Percentiles rank a stretch among this genome's conserved stretches.
These are phyloP conservation scores for Pugionium dolabratum DNA, from an alignment of 345 rosid genomes.

Conservation along the genomic window DNA sequence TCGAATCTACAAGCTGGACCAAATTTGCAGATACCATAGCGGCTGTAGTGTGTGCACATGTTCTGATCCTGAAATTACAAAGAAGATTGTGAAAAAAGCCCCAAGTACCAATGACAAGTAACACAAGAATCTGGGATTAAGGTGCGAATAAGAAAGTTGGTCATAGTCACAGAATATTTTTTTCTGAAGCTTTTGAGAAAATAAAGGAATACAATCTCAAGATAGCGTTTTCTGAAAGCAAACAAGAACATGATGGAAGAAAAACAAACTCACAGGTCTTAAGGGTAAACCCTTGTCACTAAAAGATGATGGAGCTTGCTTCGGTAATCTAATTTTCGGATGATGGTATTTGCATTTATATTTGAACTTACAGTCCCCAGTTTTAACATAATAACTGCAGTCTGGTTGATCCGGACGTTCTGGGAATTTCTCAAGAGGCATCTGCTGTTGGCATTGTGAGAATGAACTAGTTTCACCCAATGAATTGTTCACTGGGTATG, in stretches of 20 bases:
- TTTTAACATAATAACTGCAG: slow-evolving; percentile 76
- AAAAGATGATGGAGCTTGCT: slow-evolving; percentile 56
- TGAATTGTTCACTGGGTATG: slow-evolving; percentile 51
- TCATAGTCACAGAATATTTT: neutral
- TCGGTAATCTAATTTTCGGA: slow-evolving; percentile 62
- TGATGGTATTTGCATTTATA: slow-evolving; percentile 93
- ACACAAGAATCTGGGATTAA: neutral
- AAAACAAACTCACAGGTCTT: slow-evolving; percentile 80
- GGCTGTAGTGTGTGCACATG: slow-evolving; percentile 78
- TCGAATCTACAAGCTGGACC: slow-evolving; percentile 88
- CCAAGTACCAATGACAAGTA: neutral
- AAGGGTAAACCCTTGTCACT: slow-evolving; percentile 94
- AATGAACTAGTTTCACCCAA: slow-evolving; percentile 50
- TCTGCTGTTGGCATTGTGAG: slow-evolving; percentile 57
- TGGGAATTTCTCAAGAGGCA: slow-evolving; percentile 71
- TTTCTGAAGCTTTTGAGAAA: too few species aligned
- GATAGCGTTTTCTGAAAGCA: neutral
- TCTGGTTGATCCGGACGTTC: slow-evolving; percentile 96
- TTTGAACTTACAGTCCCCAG: slow-evolving; percentile 93
- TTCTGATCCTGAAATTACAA: slow-evolving; percentile 63
- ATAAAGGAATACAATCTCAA: neutral
- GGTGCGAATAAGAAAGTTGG: slow-evolving; percentile 1
- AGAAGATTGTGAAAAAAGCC: neutral
- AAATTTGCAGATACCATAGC: slow-evolving; percentile 95
- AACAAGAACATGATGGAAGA: slow-evolving; percentile 12